These are phyloP conservation scores for Hymenoscyphus scutula DNA, from an alignment of 2,329 filamentous ascomycete species.

Conservation along the genomic window DNA sequence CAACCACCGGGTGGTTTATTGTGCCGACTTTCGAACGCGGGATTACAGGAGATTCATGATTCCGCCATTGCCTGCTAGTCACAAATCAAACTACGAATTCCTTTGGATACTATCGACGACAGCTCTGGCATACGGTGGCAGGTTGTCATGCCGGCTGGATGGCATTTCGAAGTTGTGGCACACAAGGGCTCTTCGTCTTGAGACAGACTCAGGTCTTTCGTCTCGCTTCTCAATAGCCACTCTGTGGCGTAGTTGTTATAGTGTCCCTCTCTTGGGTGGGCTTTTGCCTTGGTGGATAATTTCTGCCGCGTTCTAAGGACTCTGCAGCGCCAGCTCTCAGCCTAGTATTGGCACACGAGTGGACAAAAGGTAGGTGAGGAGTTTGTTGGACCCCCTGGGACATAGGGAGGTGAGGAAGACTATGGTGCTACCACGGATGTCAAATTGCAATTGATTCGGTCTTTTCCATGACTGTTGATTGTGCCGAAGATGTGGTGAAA, in stretches of 20 bases:
- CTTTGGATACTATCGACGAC: neutral
- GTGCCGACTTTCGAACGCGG: neutral
- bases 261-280: neutral
- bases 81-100: neutral
- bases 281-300: neutral
- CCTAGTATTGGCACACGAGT: neutral
- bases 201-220: no score
- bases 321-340: no score
- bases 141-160: neutral
- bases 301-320: neutral
- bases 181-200: neutral
- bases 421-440: slow-evolving; percentile 11
- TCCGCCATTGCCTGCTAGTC: neutral
- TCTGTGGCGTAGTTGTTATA: neutral
- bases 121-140: neutral
- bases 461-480: slow-evolving; percentile 17
- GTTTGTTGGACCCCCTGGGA: no score
- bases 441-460: slow-evolving; percentile 17
- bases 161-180: neutral
- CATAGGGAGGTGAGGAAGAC: neutral
- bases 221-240: no score
- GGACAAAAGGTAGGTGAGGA: neutral
- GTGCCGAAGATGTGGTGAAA: slow-evolving; percentile 15
- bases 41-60: neutral
- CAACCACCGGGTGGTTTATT: neutral